These are phyloP conservation scores for Aspergillus quadricinctus DNA, from an alignment of 2,329 filamentous ascomycete species.

Conservation along the genomic window DNA sequence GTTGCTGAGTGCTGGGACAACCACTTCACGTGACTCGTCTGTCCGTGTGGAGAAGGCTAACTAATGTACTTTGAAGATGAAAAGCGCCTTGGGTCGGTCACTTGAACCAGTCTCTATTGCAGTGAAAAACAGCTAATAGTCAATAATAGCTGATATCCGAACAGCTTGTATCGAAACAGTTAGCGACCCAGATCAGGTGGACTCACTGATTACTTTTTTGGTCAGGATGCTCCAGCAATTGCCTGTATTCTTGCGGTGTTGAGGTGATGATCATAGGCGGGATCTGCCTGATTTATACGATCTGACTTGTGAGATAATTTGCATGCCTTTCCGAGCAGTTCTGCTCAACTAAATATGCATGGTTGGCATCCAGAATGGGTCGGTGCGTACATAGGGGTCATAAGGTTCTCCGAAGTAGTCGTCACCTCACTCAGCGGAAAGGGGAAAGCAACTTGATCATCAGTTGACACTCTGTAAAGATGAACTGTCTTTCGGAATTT, in stretches of 20 bases:
- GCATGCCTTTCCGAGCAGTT: not conserved
- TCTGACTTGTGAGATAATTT: not conserved
- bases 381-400: not conserved
- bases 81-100: not conserved
- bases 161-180: not conserved
- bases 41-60: not conserved
- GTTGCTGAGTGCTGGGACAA: not conserved
- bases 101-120: not conserved
- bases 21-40: not conserved
- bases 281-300: not conserved
- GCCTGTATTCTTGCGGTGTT: not conserved
- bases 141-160: not conserved
- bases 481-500: not conserved
- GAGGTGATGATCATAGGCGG: not conserved
- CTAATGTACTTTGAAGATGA: not conserved
- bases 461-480: not conserved
- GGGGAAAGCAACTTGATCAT: not conserved
- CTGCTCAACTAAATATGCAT: not conserved
- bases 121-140: not conserved
- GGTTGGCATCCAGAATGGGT: not conserved
- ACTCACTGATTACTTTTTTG: not conserved
- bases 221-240: not conserved
- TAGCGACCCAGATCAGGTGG: not conserved
- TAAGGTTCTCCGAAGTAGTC: not conserved
- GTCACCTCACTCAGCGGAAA: not conserved